Conservation (phyloP, 768 basidiomycete genomes). For the Lyophyllum atratum region DNA sequence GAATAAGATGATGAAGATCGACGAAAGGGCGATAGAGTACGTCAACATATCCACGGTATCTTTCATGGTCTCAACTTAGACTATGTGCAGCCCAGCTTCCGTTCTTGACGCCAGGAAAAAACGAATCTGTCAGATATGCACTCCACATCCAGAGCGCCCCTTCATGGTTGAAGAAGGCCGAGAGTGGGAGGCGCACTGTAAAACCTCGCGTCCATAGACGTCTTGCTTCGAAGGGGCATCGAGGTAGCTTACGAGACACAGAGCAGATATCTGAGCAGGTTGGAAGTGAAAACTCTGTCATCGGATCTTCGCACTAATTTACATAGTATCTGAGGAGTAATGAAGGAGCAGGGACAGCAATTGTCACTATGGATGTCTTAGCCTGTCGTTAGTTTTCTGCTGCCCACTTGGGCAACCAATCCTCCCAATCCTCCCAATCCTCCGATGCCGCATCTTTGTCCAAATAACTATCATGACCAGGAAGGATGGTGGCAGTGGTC, state of each 20-base stretch:
- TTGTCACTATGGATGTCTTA: neutral
- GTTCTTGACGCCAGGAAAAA: conserved; percentile 59
- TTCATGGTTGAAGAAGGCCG: conserved; percentile 62
- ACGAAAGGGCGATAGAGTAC: conserved; percentile 48
- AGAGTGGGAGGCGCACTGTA: conserved; percentile 59
- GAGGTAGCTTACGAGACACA: neutral
- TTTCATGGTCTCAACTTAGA: conserved; percentile 7
- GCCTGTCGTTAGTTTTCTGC: conserved; percentile 27
- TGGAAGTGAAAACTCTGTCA: neutral
- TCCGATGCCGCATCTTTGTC: neutral
- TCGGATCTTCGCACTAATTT: neutral
- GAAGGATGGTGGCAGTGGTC: conserved; percentile 9
- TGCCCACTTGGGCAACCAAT: conserved; percentile 53
- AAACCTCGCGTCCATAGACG: conserved; percentile 58
- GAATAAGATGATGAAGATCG: conserved; percentile 47
- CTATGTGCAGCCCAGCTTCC: conserved; percentile 50
- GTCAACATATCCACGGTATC: conserved; percentile 15
- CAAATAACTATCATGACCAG: neutral
- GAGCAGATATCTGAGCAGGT: neutral
- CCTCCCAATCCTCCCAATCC: conserved; percentile 45
- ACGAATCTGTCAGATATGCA: conserved; percentile 64
- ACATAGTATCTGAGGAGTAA: neutral
- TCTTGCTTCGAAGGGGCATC: conserved; percentile 32
- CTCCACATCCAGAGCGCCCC: conserved; percentile 54
- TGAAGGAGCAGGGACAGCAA: neutral